Evolutionary conservation across 2,329 filamentous ascomycete genomes (phyloP).

Genomic region (Xylariaceae sp.): DNA sequence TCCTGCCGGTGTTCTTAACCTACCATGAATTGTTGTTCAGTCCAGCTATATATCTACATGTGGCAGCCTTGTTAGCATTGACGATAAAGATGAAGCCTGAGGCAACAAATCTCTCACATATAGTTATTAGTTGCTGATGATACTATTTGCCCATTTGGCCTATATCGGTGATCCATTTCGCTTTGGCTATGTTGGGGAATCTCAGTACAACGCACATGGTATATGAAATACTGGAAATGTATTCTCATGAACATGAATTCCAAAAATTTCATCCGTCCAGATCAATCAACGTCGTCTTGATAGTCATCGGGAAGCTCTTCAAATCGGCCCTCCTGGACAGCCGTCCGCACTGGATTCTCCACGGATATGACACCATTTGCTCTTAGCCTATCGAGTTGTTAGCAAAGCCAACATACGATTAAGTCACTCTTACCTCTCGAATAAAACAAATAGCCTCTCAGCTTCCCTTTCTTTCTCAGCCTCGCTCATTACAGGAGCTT

Average conservation of each 20-base stretch:
- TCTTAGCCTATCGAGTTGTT: conserved; percentile 30
- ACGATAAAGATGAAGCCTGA: no score
- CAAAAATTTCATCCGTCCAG: neutral
- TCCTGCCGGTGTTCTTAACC: no score
- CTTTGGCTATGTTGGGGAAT: no score
- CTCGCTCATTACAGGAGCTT: conserved; percentile 75
- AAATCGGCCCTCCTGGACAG: conserved; percentile 64
- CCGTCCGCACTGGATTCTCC: conserved; percentile 68
- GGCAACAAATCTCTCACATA: no score
- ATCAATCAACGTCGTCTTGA: conserved; percentile 34
- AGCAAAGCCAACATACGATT: conserved; percentile 9
- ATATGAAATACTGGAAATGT: neutral
- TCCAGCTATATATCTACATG: no score
- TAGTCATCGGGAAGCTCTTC: conserved; percentile 56
- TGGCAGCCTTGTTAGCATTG: no score
- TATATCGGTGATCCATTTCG: no score
- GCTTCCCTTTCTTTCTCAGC: conserved; percentile 93
- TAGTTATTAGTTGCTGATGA: no score
- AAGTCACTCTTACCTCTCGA: conserved; percentile 68
- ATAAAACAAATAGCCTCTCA: conserved; percentile 85
- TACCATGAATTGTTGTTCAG: no score
- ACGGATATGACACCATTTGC: conserved; percentile 63
- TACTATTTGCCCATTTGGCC: no score
- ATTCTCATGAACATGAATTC: neutral
- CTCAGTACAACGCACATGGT: neutral